A percentile compares a stretch with the other conserved stretches of the same genome.
phyloP scores from a whole-genome alignment of 805 yeast species.

The Nakazawaea ishiwadae region DNA sequence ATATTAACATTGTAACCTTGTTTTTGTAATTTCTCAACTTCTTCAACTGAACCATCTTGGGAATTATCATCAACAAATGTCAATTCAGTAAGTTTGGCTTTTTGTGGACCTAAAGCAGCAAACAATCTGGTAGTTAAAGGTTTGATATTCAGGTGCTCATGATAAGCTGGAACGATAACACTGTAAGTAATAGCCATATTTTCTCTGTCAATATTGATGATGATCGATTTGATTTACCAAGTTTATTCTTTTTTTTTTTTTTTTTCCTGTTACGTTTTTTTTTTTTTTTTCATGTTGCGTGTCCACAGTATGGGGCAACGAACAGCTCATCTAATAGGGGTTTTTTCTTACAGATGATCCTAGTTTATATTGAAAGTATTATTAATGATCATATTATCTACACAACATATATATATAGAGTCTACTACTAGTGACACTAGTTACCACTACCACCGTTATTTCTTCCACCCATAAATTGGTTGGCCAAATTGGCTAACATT shows the following conservation, averaged over 20 bases:
- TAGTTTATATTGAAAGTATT: too few species aligned
- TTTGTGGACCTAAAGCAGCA: conserved; percentile 41
- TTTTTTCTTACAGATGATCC: too few species aligned
- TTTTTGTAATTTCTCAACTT: conserved; percentile 37
- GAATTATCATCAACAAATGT: conserved; percentile 50
- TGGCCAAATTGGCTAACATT: conserved; percentile 66
- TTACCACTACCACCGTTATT: conserved; percentile 20
- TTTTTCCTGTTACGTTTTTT: too few species aligned
- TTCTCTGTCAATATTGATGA: too few species aligned
- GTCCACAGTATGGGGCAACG: too few species aligned
- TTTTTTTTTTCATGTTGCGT: too few species aligned
- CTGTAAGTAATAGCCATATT: conserved; percentile 16
- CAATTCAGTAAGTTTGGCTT: conserved; percentile 37
- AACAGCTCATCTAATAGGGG: too few species aligned
- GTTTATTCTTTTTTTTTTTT: background rate
- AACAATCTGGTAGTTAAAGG: conserved; percentile 44
- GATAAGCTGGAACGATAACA: conserved; percentile 47
- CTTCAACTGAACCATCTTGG: conserved; percentile 48
- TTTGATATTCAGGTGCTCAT: conserved; percentile 42
- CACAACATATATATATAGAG: too few species aligned
- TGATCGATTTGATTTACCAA: too few species aligned
- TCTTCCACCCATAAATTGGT: conserved; percentile 57
- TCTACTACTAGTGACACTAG: too few species aligned
- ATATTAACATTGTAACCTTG: conserved; percentile 45
- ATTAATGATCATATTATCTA: too few species aligned